A percentile compares a stretch with the other conserved stretches of the same genome.
These are phyloP conservation scores for Suillus alpinus DNA, from an alignment of 768 basidiomycete genomes.

Conservation along the genomic window DNA sequence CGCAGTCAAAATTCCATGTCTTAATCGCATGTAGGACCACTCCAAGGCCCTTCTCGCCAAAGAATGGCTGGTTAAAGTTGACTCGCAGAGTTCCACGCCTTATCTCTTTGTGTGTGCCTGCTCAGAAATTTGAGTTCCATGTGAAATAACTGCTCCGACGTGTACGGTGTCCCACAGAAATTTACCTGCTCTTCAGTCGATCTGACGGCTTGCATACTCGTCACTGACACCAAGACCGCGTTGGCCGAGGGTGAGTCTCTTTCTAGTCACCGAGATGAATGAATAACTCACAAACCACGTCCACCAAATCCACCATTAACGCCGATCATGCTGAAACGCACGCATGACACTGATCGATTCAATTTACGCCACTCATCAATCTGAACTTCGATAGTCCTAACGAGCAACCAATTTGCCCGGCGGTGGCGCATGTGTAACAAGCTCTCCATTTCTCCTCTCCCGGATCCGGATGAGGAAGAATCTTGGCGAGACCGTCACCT, in stretches of 20 bases:
- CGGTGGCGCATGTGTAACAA: constrained; percentile 67
- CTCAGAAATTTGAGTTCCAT: background rate
- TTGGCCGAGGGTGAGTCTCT: constrained; percentile 66
- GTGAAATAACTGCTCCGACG: background rate
- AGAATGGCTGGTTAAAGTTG: constrained; percentile 74
- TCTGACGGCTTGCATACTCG: constrained; percentile 54
- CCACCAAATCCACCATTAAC: background rate
- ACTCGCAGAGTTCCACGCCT: constrained; percentile 55
- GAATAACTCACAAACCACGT: background rate
- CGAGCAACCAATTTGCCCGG: constrained; percentile 57
- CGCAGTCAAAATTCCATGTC: background rate
- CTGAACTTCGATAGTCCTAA: constrained; percentile 41
- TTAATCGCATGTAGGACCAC: constrained; percentile 43
- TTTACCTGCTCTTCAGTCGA: constrained; percentile 56
- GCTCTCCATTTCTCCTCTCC: constrained; percentile 25
- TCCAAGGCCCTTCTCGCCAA: constrained; percentile 54
- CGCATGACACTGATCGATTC: constrained; percentile 11
- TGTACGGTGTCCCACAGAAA: constrained; percentile 45
- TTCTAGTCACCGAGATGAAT: constrained; percentile 10
- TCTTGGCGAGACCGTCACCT: constrained; percentile 57
- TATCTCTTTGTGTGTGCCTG: constrained; percentile 67
- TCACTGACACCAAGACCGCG: constrained; percentile 72
- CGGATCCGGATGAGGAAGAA: constrained; percentile 48
- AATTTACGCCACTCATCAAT: constrained; percentile 14
- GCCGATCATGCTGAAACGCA: background rate